Evolutionary conservation across 495 filamentous ascomycete genomes (phyloP), one percentile per base, ranked within the genome.

Genomic region (Aspergillus leporis): DNA sequence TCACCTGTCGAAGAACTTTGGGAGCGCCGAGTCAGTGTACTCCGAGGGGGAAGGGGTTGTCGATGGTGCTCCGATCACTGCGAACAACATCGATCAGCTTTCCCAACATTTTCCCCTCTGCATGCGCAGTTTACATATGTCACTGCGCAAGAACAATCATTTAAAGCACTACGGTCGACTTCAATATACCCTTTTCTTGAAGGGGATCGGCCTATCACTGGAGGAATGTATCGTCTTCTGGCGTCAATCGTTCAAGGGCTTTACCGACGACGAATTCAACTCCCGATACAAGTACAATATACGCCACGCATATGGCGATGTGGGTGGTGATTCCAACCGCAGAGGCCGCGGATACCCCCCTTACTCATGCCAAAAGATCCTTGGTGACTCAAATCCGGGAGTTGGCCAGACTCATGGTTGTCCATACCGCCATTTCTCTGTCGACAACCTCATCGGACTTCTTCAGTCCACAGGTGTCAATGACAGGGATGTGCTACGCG

Each of bases 261-360:
- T 92, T 43, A 91, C 89, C 0, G 94, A 97, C 64, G 95, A 98
- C 70, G 85, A 81, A 18, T 96, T 95, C 83, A 92, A 92, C 68
- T 96, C 96, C 56, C 90, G 96, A 65, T 97, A 98, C 77, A 86
- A 90, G 41, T 99, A 99, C 81, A 98, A 98, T 70, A 82, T 97
- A 60, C 90, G 93, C 6, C 93, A 98, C 80, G 74, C 82, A 6
- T 99, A 98, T 75, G 93, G 93, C 57, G 93, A 97, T 65, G 93
- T 97, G 0, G 95, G 95, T 57, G 93, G 96, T 50, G 94, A 98
- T 75, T 82, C 86, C 21, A 95, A 92, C 66, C 82, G 92, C 25
- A 85, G 92, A 28, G 87, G 90, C 34, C 83, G 87, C 40, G 92
- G 94, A 50, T 97, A 97, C 67, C 88, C 87, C 45, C 92, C 95